Evolutionary conservation across 495 filamentous ascomycete species (phyloP).

Genomic region (Penicillium herquei): DNA sequence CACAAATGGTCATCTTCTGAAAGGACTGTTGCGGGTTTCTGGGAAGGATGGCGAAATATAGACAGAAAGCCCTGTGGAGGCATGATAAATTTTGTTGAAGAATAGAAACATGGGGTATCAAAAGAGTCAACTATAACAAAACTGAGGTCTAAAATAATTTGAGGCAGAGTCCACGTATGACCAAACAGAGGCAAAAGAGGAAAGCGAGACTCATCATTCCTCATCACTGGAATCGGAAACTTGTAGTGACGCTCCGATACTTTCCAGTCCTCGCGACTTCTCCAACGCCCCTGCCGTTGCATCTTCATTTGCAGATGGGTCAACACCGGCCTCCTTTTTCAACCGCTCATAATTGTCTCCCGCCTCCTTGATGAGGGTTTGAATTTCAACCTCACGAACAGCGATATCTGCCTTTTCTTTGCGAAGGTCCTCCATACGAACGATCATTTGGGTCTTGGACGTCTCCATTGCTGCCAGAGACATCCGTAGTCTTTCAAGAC

Average conservation of each 20-base stretch:
- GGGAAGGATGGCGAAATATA: conserved; percentile 16
- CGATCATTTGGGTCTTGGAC: conserved; percentile 50
- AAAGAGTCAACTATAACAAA: conserved; percentile 9
- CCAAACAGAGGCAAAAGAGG: neutral
- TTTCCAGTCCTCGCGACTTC: conserved; percentile 43
- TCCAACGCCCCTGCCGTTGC: conserved; percentile 30
- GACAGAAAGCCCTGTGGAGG: conserved; percentile 9
- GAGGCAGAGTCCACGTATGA: neutral
- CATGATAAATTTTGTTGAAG: conserved; percentile 18
- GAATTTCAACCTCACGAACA: conserved; percentile 76
- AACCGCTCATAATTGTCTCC: conserved; percentile 73
- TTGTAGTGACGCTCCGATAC: conserved; percentile 34
- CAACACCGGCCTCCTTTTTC: conserved; percentile 51
- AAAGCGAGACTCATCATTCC: conserved; percentile 21
- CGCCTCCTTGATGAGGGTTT: conserved; percentile 75
- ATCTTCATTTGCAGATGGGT: conserved; percentile 23
- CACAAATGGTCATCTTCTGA: neutral
- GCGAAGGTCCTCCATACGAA: conserved; percentile 59
- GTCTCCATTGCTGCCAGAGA: conserved; percentile 57
- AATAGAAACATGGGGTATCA: conserved; percentile 27
- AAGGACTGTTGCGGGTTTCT: conserved; percentile 4
- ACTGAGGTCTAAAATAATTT: neutral
- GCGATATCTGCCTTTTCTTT: conserved; percentile 68
- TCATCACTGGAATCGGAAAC: conserved; percentile 27
- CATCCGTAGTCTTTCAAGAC: conserved; percentile 49